Evolutionary conservation across 1,139 yeast genomes (phyloP).

Genomic region (Magnusiomyces tetraspermus): DNA sequence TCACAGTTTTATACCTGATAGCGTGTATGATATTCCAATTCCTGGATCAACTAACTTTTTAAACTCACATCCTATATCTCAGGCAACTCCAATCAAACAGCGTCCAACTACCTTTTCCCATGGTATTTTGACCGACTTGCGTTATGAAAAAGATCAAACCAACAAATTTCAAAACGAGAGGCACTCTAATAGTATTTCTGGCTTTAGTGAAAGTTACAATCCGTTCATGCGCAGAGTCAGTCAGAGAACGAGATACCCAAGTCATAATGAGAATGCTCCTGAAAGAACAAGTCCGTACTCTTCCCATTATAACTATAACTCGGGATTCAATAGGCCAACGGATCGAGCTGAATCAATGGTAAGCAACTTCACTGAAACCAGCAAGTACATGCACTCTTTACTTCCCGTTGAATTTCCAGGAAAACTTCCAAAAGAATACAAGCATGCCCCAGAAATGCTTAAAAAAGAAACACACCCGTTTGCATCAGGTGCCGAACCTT

Average conservation of each 20-base stretch:
- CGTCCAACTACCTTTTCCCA: not conserved
- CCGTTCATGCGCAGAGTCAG: not conserved
- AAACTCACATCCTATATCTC: not conserved
- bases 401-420: constrained; percentile 2
- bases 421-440: constrained; percentile 2
- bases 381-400: constrained; percentile 1
- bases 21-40: not conserved
- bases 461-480: not conserved
- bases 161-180: too few species aligned
- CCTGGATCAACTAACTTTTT: not conserved
- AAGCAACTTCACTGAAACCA: not conserved
- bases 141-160: not conserved
- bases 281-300: not conserved
- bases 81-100: not conserved
- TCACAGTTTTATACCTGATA: not conserved
- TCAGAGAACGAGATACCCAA: not conserved
- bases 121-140: not conserved
- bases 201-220: not conserved
- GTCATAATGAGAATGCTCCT: not conserved
- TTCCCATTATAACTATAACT: not conserved
- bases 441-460: not conserved
- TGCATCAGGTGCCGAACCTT: not conserved
- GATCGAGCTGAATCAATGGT: not conserved
- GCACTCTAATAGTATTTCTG: not conserved
- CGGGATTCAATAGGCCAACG: not conserved